Base-by-base conservation (phyloP, 2,329 filamentous ascomycete genomes). In the Colletotrichum gloeosporioides region DNA sequence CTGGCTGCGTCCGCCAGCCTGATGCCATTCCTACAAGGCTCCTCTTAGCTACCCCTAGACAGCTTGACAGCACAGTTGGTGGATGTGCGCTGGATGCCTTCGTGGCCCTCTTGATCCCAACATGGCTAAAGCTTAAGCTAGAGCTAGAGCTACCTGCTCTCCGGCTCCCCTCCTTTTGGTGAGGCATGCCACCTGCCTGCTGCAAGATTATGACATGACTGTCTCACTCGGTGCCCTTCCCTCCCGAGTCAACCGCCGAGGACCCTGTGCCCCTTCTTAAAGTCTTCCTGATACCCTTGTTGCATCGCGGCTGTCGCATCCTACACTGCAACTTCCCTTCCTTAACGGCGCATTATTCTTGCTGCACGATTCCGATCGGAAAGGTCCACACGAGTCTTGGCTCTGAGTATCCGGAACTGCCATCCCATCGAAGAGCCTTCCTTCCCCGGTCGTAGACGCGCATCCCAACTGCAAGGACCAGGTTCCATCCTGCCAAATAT, bases 151-250 rank as follows among this genome's bases (percentile, higher is more conserved):
- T 75, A 69, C 49, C 32, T 63, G 57, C 15, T 49, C 67, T 75
- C 16, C 29, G 59, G 31, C 22, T 75, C 49, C 66, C 39, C 44
- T 49, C 32, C 67, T 44, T 36, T 68, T 65, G 72, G 57, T 49
- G 72, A 65, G 67, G 59, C 70, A 57, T 65, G 32, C 34, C 69
- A 72, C 22, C 69, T 66, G 55, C 62, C 36, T 31, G 18, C 63
- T 64, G 65, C 57, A 61, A 67, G 59, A 76, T 73, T 74, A 76
- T 76, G 74, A 74, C 74, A 74, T 76, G 74, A 66, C 70, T 76
- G 74, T 76, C 70, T 76, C 73, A 76, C 57, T 64, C 44, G 15
- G 16, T 64, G 49, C 36, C 59, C 63, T 10, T 29, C 34, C 69
- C 53, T 55, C 36, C 63, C 55, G 62, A 74, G 59, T 22, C 25